Evolutionary conservation across 2,329 filamentous ascomycete genomes (phyloP).

Genomic region (Ilyonectria robusta): DNA sequence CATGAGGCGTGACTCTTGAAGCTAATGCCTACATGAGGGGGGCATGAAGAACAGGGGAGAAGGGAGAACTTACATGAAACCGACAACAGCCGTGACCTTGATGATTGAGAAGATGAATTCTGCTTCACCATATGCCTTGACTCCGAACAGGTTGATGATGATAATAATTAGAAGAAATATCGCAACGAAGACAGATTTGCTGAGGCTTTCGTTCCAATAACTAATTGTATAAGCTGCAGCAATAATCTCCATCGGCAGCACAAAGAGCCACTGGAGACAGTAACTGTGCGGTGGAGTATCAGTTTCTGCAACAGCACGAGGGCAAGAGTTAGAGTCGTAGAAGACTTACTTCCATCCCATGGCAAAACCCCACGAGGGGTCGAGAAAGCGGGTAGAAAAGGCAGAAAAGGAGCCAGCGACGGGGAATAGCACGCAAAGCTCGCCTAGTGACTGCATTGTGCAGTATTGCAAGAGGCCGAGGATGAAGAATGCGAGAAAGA

Average conservation of each 20-base stretch:
- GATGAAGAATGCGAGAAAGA: conserved; percentile 81
- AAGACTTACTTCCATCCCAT: conserved; percentile 89
- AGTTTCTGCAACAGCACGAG: not conserved
- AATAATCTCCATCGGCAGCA: conserved; percentile 87
- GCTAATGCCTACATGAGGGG: too few species aligned
- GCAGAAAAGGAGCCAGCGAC: conserved; percentile 92
- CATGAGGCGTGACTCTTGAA: too few species aligned
- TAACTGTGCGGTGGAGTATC: conserved; percentile 70
- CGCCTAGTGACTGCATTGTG: conserved; percentile 92
- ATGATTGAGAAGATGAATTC: conserved; percentile 90
- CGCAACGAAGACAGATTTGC: conserved; percentile 82
- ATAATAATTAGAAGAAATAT: conserved; percentile 85
- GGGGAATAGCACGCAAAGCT: conserved; percentile 90
- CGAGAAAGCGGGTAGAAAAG: conserved; percentile 77
- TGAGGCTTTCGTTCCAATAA: conserved; percentile 79
- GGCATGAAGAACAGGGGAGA: too few species aligned
- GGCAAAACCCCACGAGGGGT: conserved; percentile 83
- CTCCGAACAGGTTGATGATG: conserved; percentile 53
- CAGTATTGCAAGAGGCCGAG: conserved; percentile 91
- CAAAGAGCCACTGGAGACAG: conserved; percentile 86
- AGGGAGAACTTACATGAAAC: conserved; percentile 79
- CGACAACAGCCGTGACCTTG: conserved; percentile 87
- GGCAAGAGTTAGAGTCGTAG: not conserved
- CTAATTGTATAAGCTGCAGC: conserved; percentile 86
- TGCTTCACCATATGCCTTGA: conserved; percentile 56